Percentiles rank a stretch among this genome's conserved stretches.
These are phyloP conservation scores for Tolypocladium tundrense DNA, from an alignment of 2,329 filamentous ascomycete genomes.

Conservation along the genomic window DNA sequence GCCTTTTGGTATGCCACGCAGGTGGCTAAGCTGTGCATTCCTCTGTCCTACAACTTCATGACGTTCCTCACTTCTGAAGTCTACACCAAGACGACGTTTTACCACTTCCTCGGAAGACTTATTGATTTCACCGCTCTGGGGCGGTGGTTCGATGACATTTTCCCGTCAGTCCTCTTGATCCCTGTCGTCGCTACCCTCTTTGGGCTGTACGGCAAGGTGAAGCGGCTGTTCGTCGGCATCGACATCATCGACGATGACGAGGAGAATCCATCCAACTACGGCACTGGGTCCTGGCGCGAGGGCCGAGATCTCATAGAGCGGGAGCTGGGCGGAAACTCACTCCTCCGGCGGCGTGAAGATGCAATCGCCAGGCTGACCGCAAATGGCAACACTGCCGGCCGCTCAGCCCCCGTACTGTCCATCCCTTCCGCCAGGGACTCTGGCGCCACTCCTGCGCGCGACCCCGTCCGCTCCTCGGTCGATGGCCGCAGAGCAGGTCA, in stretches of 20 bases:
- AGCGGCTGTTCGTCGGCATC: slow-evolving; percentile 66
- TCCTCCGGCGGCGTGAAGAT: slow-evolving; percentile 37
- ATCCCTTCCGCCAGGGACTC: slow-evolving; percentile 31
- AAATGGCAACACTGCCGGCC: slow-evolving; percentile 14
- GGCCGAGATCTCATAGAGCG: slow-evolving; percentile 83
- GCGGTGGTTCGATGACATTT: slow-evolving; percentile 75
- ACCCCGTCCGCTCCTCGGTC: slow-evolving; percentile 26
- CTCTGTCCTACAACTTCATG: slow-evolving; percentile 91
- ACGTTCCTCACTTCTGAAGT: slow-evolving; percentile 70
- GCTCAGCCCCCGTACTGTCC: slow-evolving; percentile 36
- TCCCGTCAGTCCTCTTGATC: slow-evolving; percentile 78
- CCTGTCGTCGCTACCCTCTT: slow-evolving; percentile 81
- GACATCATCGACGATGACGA: slow-evolving; percentile 67
- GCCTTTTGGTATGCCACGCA: slow-evolving; percentile 95
- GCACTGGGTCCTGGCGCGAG: slow-evolving; percentile 81
- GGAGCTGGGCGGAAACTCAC: slow-evolving; percentile 59
- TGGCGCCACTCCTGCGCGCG: slow-evolving; percentile 25
- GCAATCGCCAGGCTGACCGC: slow-evolving; percentile 23
- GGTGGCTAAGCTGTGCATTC: slow-evolving; percentile 85
- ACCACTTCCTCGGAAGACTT: slow-evolving; percentile 70
- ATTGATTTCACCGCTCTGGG: slow-evolving; percentile 79
- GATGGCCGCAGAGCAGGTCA: slow-evolving; percentile 17
- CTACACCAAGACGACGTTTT: slow-evolving; percentile 73
- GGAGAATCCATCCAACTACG: slow-evolving; percentile 54
- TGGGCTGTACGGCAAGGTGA: slow-evolving; percentile 76